phyloP scores from a whole-genome alignment of 352 stramenopile genomes.

The Peronospora belbahrii region DNA sequence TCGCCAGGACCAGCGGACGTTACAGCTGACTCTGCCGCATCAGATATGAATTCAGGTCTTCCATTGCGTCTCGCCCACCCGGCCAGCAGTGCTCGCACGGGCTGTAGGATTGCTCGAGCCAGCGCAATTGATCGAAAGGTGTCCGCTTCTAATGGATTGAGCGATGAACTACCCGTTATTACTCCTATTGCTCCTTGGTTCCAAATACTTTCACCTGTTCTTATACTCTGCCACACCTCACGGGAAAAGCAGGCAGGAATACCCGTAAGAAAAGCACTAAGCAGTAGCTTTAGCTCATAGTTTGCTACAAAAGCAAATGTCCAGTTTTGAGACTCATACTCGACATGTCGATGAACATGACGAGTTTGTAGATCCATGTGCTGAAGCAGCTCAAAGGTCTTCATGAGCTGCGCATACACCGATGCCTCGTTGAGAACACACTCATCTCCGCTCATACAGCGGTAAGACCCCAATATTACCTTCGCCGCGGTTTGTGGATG shows the following conservation, averaged over 20 bases:
- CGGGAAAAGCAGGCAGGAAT: slow-evolving; percentile 47
- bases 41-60: slow-evolving; percentile 20
- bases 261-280: slow-evolving; percentile 53
- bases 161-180: slow-evolving; percentile 11
- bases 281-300: slow-evolving; percentile 75
- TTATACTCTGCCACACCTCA: slow-evolving; percentile 26
- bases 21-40: slow-evolving; percentile 3
- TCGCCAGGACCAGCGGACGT: slow-evolving; percentile 11
- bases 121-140: slow-evolving; percentile 30
- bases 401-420: slow-evolving; percentile 49
- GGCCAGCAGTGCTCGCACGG: slow-evolving; percentile 24
- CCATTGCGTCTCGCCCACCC: slow-evolving; percentile 36
- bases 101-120: slow-evolving; percentile 39
- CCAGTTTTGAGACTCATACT: slow-evolving; percentile 82
- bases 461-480: slow-evolving; percentile 53
- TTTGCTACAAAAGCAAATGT: slow-evolving; percentile 77
- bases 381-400: slow-evolving; percentile 57
- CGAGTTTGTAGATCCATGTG: slow-evolving; percentile 78
- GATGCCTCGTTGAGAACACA: slow-evolving; percentile 27
- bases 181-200: slow-evolving; percentile 17
- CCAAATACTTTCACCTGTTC: slow-evolving; percentile 10
- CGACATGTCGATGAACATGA: slow-evolving; percentile 60
- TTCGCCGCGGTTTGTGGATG: slow-evolving; percentile 53
- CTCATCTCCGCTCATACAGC: slow-evolving; percentile 21
- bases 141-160: slow-evolving; percentile 26